Evolutionary conservation across 305 asterid species (phyloP), one percentile per base, ranked within the genome.

Genomic region (Fraxinus sp.): DNA sequence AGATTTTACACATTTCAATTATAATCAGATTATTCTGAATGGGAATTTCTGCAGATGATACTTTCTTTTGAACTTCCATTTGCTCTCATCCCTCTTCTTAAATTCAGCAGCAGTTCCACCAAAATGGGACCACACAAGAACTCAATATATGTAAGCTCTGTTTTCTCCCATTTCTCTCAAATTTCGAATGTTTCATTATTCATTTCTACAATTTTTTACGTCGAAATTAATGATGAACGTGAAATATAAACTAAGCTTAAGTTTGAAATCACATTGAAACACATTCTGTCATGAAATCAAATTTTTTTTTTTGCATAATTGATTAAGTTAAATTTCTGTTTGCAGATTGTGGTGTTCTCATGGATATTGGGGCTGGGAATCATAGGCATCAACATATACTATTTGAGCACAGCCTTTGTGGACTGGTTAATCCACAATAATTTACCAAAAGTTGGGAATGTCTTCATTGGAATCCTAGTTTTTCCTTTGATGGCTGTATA

Each of bases 101-200:
- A 94, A 77, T 95, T 95, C 82, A 95, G 98, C 75, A 92, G 95
- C 79, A 87, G 92, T 80, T 20, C 91, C 70, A 87, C 94, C 82
- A 95, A 95, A 83, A 90, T 92, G 92, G 98, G 98, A 30, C 98
- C 95, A 0, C 93, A 92, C 91, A 92, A 87, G 86, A 95, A 91
- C 86, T 94, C 98, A 3, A 91, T 80, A 72, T 87, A 83, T 81
- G 91, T 89, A 41, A 89, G 92, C 41, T 46, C 64, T 72, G 30
- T 28, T 26, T 28, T 33, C 28, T 81, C 32, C 84, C 86, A 5
- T 86, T 14, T 71, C 41, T 55, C 26, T n/a, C 64, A 16, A 52
- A 52, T 52, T 16, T 52, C 9, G 64, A 52, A 16, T 16, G 7
- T 52, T 52, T 16, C 64, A 16, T 52, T 52, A 4, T 52, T 16